phyloP scores from a whole-genome alignment of 1,284 basidiomycete genomes.

The Golubevia sp. region DNA sequence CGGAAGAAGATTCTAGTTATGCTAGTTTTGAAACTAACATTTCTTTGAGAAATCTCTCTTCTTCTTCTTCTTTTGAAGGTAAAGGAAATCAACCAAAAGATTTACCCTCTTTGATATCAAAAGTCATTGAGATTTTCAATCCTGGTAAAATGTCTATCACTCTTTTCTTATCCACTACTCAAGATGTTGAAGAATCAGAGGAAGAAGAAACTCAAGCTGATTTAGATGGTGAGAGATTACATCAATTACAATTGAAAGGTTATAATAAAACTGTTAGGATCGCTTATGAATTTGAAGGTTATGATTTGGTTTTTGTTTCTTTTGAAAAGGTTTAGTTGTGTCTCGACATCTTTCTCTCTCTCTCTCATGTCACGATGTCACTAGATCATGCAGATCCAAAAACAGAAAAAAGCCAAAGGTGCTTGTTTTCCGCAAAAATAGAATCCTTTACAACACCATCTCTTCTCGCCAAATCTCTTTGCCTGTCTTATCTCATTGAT shows the following conservation, averaged over 20 bases:
- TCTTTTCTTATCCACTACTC: constrained; percentile 77
- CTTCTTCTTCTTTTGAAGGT: neutral
- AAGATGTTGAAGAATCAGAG: constrained; percentile 62
- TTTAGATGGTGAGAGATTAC: constrained; percentile 11
- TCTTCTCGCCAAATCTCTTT: too few relatives aligned
- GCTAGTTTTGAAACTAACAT: constrained; percentile 95
- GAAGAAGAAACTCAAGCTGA: too few relatives aligned
- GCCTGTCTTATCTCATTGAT: too few relatives aligned
- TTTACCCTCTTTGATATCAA: constrained; percentile 77
- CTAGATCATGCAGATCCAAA: too few relatives aligned
- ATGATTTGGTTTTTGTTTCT: constrained; percentile 77
- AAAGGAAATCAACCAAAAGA: constrained; percentile 18
- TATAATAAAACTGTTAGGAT: constrained; percentile 86
- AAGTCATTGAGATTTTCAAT: constrained; percentile 89
- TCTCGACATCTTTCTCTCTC: too few relatives aligned
- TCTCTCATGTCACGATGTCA: too few relatives aligned
- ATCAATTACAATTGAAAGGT: constrained; percentile 31
- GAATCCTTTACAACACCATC: too few relatives aligned
- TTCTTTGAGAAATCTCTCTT: neutral
- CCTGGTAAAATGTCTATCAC: constrained; percentile 86
- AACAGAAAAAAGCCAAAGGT: too few relatives aligned
- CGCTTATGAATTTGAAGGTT: constrained; percentile 95
- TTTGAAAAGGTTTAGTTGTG: too few relatives aligned
- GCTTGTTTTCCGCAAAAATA: too few relatives aligned
- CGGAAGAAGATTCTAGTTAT: constrained; percentile 95